Base-by-base conservation (phyloP, 805 yeast genomes). In the Cyberlindnera americana region DNA sequence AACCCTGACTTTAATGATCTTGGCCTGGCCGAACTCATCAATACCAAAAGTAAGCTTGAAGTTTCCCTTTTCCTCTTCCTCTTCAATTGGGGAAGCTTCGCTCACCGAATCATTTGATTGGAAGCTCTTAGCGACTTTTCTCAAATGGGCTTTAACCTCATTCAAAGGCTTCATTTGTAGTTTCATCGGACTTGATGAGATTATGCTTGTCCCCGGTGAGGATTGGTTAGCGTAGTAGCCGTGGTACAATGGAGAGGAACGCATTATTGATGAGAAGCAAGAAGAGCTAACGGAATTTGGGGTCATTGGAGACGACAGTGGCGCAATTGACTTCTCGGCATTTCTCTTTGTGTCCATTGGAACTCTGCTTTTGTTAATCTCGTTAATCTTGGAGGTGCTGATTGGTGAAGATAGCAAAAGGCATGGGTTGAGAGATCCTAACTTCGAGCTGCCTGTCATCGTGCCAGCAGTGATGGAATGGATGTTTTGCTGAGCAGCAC, bases 241-340 rank as follows among this genome's bases (percentile, higher is more conserved):
- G 22, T 54, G 57, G 16, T 56, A 54, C n/a, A 56, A 38, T 2
- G 61, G 61, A 3, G 61, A 56, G 6, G 60, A 56, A 30, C 53
- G 56, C 37, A 55, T 51, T 18, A 55, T 54, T 16, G 60, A 54
- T 6, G 61, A 55, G 35, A 56, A 56, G 22, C 57, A 52, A 10
- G 57, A 53, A 1, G 57, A 49, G 14, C 48, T 35, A 2, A 38
- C 37, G 13, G 56, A 48, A 25, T 40, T 42, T 33, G 60, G 60
- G 6, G 61, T 50, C 49, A 44, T 41, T 35, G 59, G 59, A 9
- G 59, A 53, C 1, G 48, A 30, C 17, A 40, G n/a, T 14, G 44
- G 30, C 10, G 31, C 15, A 4, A 30, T 18, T 16, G 29, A 22
- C 5, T 37, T 22, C 12, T 6, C 4, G 11, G 35, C 38, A 16